Conservation (phyloP, 371 early-diverging fungal species). For the Actinomortierella wolfii region DNA sequence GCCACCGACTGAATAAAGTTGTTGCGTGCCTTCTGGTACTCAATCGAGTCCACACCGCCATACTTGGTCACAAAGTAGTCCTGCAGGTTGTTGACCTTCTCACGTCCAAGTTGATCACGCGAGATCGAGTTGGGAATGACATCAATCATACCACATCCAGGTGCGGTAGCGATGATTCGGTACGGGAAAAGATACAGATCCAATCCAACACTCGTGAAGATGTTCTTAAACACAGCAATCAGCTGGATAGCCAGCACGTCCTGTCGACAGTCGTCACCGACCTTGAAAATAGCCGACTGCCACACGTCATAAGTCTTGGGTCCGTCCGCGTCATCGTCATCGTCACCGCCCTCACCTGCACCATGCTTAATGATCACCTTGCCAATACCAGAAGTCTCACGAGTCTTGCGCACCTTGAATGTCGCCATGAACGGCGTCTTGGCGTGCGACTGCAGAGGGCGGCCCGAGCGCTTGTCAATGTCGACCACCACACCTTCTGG, state of each 20-base stretch:
- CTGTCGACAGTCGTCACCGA: slow-evolving; percentile 99
- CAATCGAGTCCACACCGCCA: slow-evolving; percentile 90
- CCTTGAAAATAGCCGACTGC: slow-evolving; percentile 98
- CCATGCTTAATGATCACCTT: slow-evolving; percentile 55
- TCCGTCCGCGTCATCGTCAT: slow-evolving; percentile 38
- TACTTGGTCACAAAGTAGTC: slow-evolving; percentile 96
- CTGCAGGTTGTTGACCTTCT: slow-evolving; percentile 96
- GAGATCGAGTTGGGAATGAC: slow-evolving; percentile 99
- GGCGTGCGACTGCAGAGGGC: slow-evolving; percentile 97
- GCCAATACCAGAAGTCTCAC: slow-evolving; percentile 52
- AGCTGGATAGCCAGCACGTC: slow-evolving; percentile 98
- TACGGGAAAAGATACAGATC: slow-evolving; percentile 98
- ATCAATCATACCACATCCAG: slow-evolving; percentile 99
- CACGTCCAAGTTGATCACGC: slow-evolving; percentile 97
- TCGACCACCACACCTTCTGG: slow-evolving; percentile 95
- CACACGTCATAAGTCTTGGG: slow-evolving; percentile 54
- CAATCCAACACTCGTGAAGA: slow-evolving; percentile 89
- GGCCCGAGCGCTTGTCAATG: slow-evolving; percentile 94
- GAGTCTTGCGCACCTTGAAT: slow-evolving; percentile 83
- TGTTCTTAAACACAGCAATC: slow-evolving; percentile 97
- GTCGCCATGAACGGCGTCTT: slow-evolving; percentile 99
- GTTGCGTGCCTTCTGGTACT: slow-evolving; percentile 91
- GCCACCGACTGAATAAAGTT: slow-evolving; percentile 97
- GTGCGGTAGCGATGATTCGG: slow-evolving; percentile 96
- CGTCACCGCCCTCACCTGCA: slow-evolving; percentile 26